These are phyloP conservation scores for Monilinia fructigena DNA, from an alignment of 2,329 filamentous ascomycete genomes.

Conservation along the genomic window DNA sequence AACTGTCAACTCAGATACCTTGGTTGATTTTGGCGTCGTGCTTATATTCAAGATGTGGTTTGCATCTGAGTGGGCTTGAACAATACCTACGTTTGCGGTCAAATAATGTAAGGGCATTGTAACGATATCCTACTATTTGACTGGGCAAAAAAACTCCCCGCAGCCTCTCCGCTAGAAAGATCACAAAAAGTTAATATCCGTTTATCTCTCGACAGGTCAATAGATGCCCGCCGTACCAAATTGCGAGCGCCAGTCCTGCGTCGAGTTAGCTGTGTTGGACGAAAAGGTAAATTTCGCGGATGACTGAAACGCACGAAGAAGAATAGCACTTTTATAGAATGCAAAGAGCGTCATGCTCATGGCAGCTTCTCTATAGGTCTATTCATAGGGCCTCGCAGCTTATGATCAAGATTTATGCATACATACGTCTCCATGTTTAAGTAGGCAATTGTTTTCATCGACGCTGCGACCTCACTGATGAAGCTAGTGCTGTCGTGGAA, in stretches of 20 bases:
- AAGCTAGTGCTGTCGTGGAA: slow-evolving; percentile 13
- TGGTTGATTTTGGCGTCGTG: not conserved
- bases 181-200: slow-evolving; percentile 49
- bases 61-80: not conserved
- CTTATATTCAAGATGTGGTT: slow-evolving; percentile 2
- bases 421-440: not conserved
- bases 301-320: slow-evolving; percentile 5
- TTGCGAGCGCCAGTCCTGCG: slow-evolving; percentile 54
- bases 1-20: not conserved
- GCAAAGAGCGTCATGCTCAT: slow-evolving; percentile 8
- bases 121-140: slow-evolving; percentile 2
- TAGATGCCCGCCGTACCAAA: slow-evolving; percentile 52
- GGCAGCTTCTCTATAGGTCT: not conserved
- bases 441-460: not conserved
- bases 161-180: slow-evolving; percentile 41
- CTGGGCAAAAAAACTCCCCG: slow-evolving; percentile 15
- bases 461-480: slow-evolving; percentile 1
- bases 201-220: slow-evolving; percentile 43
- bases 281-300: not conserved
- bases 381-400: not conserved
- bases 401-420: not conserved
- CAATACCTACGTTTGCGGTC: not conserved
- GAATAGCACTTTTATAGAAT: slow-evolving; percentile 13
- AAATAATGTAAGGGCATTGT: not conserved
- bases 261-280: not conserved